These are phyloP conservation scores for Sugiyamaella qingdaonensis DNA, from an alignment of 805 yeast species.

Conservation along the genomic window DNA sequence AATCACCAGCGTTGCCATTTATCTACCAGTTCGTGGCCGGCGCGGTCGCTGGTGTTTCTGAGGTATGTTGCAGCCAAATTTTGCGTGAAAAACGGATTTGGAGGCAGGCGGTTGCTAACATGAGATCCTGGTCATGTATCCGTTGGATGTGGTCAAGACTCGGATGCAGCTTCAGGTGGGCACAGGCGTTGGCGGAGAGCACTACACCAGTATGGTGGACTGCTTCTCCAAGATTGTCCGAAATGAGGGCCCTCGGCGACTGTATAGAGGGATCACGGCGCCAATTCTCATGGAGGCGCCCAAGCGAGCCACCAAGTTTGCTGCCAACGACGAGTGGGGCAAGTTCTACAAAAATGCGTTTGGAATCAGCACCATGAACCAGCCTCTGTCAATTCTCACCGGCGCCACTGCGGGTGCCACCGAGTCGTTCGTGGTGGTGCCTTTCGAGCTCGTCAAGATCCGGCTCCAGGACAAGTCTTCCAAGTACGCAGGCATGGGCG, in stretches of 20 bases:
- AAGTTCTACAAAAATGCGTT: constrained; percentile 69
- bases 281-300: constrained; percentile 99
- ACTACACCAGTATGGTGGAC: constrained; percentile 79
- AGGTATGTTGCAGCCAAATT: constrained; percentile 32
- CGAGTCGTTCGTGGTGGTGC: constrained; percentile 95
- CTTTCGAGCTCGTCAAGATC: constrained; percentile 93
- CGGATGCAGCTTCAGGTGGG: constrained; percentile 85
- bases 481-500: constrained; percentile 77
- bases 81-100: not conserved
- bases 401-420: constrained; percentile 99
- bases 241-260: constrained; percentile 76
- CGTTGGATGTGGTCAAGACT: constrained; percentile 94
- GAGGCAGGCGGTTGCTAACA: not conserved
- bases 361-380: constrained; percentile 67
- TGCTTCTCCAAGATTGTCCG: constrained; percentile 78
- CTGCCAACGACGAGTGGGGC: constrained; percentile 97
- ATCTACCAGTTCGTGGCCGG: constrained; percentile 87
- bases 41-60: constrained; percentile 96
- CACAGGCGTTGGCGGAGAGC: constrained; percentile 41
- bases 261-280: constrained; percentile 91
- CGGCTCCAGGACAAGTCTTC: constrained; percentile 87
- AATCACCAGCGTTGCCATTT: constrained; percentile 62
- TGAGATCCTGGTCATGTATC: constrained; percentile 83
- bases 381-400: constrained; percentile 79
- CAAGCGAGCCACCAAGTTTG: constrained; percentile 96